phyloP scores from a whole-genome alignment of 2,329 filamentous ascomycete species.

The Sarocladium oryzae region DNA sequence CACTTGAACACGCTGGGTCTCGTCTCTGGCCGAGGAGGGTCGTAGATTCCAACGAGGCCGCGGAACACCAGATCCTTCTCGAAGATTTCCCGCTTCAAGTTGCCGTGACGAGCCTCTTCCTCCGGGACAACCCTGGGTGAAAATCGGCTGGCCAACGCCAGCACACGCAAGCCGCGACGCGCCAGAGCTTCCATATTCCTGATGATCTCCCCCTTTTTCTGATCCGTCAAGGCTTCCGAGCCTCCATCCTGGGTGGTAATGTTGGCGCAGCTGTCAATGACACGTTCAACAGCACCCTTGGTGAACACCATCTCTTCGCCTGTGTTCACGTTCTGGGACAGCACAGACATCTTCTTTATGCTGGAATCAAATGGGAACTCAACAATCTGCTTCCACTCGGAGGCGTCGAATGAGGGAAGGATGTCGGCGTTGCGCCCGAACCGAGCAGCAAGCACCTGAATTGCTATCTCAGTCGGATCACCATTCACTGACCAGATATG shows the following conservation, averaged over 20 bases:
- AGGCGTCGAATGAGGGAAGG: constrained; percentile 35
- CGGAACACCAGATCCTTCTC: constrained; percentile 55
- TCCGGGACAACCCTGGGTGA: constrained; percentile 13
- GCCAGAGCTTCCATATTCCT: constrained; percentile 61
- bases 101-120: constrained; percentile 22
- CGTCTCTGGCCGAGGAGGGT: constrained; percentile 60
- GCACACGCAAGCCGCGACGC: constrained; percentile 58
- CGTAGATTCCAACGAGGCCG: constrained; percentile 61
- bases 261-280: constrained; percentile 52
- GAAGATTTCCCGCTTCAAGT: constrained; percentile 17
- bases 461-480: constrained; percentile 59
- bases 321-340: constrained; percentile 42
- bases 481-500: constrained; percentile 9
- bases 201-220: constrained; percentile 45
- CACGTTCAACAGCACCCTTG: constrained; percentile 63
- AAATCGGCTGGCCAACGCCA: constrained; percentile 47
- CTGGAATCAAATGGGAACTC: constrained; percentile 71
- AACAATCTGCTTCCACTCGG: constrained; percentile 51
- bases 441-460: constrained; percentile 65
- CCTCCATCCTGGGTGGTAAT: constrained; percentile 30
- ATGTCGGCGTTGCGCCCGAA: constrained; percentile 53
- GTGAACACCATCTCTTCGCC: constrained; percentile 47
- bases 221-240: constrained; percentile 23
- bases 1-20: constrained; percentile 45
- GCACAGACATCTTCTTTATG: constrained; percentile 71